Conservation (phyloP, 139 green algal species). For the Chlamydomonas incerta region DNA sequence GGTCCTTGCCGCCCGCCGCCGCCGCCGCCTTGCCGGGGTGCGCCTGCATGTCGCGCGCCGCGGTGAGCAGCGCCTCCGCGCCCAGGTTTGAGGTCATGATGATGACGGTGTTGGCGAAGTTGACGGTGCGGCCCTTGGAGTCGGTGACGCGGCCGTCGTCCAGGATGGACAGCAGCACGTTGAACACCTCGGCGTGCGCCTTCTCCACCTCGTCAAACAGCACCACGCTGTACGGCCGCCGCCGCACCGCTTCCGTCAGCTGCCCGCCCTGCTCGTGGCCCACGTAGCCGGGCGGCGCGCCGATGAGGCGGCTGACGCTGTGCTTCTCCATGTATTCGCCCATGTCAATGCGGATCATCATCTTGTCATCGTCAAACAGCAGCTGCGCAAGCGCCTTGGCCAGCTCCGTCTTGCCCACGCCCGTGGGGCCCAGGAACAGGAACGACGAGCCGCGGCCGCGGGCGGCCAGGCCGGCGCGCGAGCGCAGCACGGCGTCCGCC, state of each 20-base stretch:
- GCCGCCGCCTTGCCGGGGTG: not conserved
- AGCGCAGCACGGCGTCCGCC: slow-evolving; percentile 91
- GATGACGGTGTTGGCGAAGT: slow-evolving; percentile 94
- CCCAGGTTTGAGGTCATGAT: slow-evolving; percentile 98
- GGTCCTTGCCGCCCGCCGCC: not conserved
- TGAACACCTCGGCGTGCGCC: slow-evolving; percentile 84
- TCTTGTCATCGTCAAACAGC: slow-evolving; percentile 92
- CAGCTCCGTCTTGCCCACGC: slow-evolving; percentile 98
- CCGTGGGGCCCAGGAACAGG: slow-evolving; percentile 90
- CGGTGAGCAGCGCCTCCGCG: slow-evolving; percentile 50
- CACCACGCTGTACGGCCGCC: not conserved
- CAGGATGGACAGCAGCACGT: slow-evolving; percentile 91
- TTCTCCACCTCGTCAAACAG: slow-evolving; percentile 1
- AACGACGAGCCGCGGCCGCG: slow-evolving; percentile 79
- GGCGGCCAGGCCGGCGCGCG: slow-evolving; percentile 46
- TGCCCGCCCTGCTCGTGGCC: slow-evolving; percentile 72
- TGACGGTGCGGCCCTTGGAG: slow-evolving; percentile 89
- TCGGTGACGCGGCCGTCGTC: slow-evolving; percentile 93
- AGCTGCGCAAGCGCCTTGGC: slow-evolving; percentile 91
- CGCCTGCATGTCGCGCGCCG: not conserved
- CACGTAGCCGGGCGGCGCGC: slow-evolving; percentile 85
- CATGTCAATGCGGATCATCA: slow-evolving; percentile 96
- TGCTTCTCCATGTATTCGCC: slow-evolving; percentile 98
- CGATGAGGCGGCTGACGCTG: slow-evolving; percentile 84
- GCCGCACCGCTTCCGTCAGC: not conserved